These are phyloP conservation scores for Dryadomyces quercus-mongolicae DNA, from an alignment of 2,329 filamentous ascomycete genomes.

Conservation along the genomic window DNA sequence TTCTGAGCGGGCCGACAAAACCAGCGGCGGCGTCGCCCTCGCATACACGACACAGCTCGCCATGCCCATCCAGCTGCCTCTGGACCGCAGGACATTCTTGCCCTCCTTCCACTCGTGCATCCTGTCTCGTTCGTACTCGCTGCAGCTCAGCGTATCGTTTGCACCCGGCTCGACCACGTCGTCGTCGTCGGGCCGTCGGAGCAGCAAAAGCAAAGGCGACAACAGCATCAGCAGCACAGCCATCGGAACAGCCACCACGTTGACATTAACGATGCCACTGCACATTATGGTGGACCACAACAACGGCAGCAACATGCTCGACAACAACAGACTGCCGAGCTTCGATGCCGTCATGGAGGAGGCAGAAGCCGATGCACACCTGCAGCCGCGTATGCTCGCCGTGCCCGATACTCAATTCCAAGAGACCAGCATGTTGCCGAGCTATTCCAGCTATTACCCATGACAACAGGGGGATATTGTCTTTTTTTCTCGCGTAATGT, in stretches of 20 bases:
- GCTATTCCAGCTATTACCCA: constrained; percentile 11
- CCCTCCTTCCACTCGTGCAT: constrained; percentile 49
- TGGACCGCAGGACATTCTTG: constrained; percentile 35
- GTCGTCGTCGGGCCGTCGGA: constrained; percentile 20
- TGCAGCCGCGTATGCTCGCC: constrained; percentile 30
- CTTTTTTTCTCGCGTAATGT: neutral
- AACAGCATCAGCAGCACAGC: neutral
- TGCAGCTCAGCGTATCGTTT: constrained; percentile 31
- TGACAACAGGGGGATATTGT: neutral
- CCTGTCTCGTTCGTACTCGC: constrained; percentile 39
- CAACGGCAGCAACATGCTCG: neutral
- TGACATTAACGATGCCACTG: constrained; percentile 8
- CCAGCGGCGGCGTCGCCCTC: constrained; percentile 12
- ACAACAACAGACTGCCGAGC: constrained; percentile 27
- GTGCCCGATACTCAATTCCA: constrained; percentile 14
- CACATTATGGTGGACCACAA: constrained; percentile 6
- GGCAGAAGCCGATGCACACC: constrained; percentile 29
- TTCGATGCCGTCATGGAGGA: constrained; percentile 38
- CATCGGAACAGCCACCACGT: neutral
- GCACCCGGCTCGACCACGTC: constrained; percentile 23
- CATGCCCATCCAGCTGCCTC: constrained; percentile 36
- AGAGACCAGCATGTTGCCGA: constrained; percentile 16
- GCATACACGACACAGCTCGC: constrained; percentile 29
- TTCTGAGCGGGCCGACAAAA: neutral
- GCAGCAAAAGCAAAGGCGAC: constrained; percentile 2